phyloP scores from a whole-genome alignment of 257 asterid species.

The Euphrasia confusa region DNA sequence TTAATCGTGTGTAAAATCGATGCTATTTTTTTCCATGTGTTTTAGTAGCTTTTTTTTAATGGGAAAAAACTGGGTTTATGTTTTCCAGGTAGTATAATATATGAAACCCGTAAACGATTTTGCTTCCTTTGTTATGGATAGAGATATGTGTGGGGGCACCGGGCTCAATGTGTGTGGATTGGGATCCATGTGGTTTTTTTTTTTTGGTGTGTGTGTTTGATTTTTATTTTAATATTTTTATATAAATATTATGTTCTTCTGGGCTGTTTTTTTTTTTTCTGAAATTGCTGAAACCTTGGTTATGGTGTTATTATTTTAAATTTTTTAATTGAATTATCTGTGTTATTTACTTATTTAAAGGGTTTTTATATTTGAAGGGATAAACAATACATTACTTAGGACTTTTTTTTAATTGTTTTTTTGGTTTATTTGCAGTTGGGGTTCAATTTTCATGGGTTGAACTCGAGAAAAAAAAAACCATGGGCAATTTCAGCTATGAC shows the following conservation, averaged over 20 bases:
- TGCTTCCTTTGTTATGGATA: slow-evolving; percentile 28
- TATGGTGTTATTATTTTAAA: slow-evolving; percentile 37
- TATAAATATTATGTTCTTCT: slow-evolving; percentile 31
- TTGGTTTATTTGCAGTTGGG: slow-evolving; percentile 37
- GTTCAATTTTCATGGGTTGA: slow-evolving; percentile 62
- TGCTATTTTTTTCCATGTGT: slow-evolving; percentile 22
- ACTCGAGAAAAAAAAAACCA: slow-evolving; percentile 46
- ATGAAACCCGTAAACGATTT: slow-evolving; percentile 19
- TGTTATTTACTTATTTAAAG: slow-evolving; percentile 31
- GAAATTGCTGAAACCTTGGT: slow-evolving; percentile 38
- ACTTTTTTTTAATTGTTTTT: slow-evolving; percentile 24
- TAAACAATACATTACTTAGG: slow-evolving; percentile 49
- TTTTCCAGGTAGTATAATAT: slow-evolving; percentile 33
- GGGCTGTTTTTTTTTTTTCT: slow-evolving; percentile 32
- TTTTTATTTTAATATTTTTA: background rate
- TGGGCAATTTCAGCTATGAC: slow-evolving; percentile 53
- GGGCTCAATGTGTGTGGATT: slow-evolving; percentile 73
- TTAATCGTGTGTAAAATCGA: slow-evolving; percentile 23
- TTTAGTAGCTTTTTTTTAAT: slow-evolving; percentile 23
- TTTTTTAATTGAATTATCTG: slow-evolving; percentile 21
- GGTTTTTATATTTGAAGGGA: slow-evolving; percentile 43
- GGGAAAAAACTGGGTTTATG: slow-evolving; percentile 28
- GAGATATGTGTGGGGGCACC: slow-evolving; percentile 42
- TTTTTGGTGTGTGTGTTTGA: slow-evolving; percentile 31
- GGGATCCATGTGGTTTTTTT: slow-evolving; percentile 85